Percentiles rank a stretch among this genome's conserved stretches.
These are phyloP conservation scores for Funneliformis geosporum DNA, from an alignment of 192 early-diverging fungal species.

Conservation along the genomic window DNA sequence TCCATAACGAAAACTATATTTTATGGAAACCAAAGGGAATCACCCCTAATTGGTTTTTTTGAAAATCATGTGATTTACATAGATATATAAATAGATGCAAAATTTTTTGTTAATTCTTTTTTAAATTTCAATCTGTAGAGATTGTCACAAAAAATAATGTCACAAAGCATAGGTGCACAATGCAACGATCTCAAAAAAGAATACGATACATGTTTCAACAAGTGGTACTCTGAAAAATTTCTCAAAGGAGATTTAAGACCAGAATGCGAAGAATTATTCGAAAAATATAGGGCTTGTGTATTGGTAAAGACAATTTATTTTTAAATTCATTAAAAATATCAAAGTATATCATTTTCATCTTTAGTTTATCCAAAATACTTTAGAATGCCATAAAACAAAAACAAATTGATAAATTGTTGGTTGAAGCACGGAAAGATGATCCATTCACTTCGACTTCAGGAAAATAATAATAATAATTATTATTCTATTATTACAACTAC, in stretches of 20 bases:
- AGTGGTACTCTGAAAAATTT: constrained; percentile 95
- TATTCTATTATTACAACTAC: too few species aligned
- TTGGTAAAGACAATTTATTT: constrained; percentile 52
- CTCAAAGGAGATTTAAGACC: constrained; percentile 79
- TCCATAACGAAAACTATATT: background rate
- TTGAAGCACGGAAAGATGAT: constrained; percentile 79
- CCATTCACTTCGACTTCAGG: constrained; percentile 43
- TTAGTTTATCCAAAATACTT: background rate
- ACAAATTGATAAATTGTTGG: constrained; percentile 80
- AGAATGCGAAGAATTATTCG: constrained; percentile 84
- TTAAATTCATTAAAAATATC: background rate
- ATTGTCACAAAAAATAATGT: constrained; percentile 41
- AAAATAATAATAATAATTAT: background rate
- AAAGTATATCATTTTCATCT: background rate
- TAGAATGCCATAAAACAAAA: constrained; percentile 79
- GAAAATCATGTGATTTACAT: too few species aligned
- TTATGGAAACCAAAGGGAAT: too few species aligned
- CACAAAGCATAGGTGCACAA: constrained; percentile 64
- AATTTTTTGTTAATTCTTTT: too few species aligned
- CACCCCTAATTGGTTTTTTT: too few species aligned
- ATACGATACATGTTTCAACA: constrained; percentile 92
- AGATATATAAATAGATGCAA: too few species aligned
- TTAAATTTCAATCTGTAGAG: too few species aligned
- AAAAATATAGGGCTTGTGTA: constrained; percentile 81
- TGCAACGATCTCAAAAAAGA: constrained; percentile 81